phyloP scores from a whole-genome alignment of 257 asterid species.

The Plantago ovata region DNA sequence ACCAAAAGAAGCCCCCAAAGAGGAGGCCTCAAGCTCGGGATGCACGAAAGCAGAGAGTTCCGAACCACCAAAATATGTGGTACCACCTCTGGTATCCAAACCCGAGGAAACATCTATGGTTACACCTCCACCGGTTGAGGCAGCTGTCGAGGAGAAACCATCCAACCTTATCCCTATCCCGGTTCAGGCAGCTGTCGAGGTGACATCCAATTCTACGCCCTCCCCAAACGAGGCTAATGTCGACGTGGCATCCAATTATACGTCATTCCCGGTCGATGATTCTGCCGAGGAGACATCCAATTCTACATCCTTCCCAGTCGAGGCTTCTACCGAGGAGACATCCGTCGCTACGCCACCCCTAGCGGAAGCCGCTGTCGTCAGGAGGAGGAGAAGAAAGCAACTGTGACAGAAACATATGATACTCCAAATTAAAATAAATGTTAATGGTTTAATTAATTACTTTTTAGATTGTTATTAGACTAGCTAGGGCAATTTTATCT shows the following conservation, averaged over 20 bases:
- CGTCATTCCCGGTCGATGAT: no score
- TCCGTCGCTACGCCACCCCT: slow-evolving; percentile 14
- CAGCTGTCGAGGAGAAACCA: slow-evolving; percentile 7
- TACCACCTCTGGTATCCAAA: background rate
- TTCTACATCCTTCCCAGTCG: background rate
- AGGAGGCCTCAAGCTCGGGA: slow-evolving; percentile 1
- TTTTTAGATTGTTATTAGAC: background rate
- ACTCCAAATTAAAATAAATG: background rate
- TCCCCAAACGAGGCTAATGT: slow-evolving; percentile 7
- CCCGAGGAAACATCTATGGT: slow-evolving; percentile 15
- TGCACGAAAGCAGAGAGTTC: background rate
- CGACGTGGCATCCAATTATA: background rate
- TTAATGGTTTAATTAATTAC: background rate
- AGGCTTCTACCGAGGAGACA: background rate
- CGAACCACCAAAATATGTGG: background rate
- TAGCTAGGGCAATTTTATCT: no score
- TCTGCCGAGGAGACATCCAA: background rate
- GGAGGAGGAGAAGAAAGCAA: slow-evolving; percentile 26
- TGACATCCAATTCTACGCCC: slow-evolving; percentile 8
- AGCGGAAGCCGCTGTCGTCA: slow-evolving; percentile 9
- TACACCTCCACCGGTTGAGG: slow-evolving; percentile 10
- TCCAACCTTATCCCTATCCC: background rate
- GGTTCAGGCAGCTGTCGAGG: background rate
- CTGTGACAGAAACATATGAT: slow-evolving; percentile 23
- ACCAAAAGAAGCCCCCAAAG: slow-evolving; percentile 19